These are phyloP conservation scores for Globisporangium irregulare DNA, from an alignment of 352 stramenopile species.

Conservation along the genomic window DNA sequence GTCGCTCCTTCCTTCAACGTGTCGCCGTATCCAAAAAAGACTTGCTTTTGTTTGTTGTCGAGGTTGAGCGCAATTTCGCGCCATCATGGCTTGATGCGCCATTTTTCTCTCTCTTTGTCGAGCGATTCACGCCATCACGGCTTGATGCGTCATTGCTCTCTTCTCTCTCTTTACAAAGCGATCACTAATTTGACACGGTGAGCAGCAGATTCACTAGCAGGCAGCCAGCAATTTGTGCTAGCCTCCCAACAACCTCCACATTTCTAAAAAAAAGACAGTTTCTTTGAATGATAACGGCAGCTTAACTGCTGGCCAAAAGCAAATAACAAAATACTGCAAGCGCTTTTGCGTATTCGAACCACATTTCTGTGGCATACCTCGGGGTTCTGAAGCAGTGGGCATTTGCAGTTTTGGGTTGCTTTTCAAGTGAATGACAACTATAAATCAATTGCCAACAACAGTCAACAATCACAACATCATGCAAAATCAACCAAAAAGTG, in stretches of 20 bases:
- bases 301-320: too few relatives aligned
- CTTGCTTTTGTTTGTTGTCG: background rate
- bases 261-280: background rate
- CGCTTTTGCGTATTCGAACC: too few relatives aligned
- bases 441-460: too few relatives aligned
- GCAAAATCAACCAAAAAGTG: background rate
- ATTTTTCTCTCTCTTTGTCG: too few relatives aligned
- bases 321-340: too few relatives aligned
- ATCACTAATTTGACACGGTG: background rate
- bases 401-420: too few relatives aligned
- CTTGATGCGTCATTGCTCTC: background rate
- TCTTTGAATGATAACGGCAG: background rate
- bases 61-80: background rate
- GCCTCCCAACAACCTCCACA: too few relatives aligned
- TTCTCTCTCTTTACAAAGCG: background rate
- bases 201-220: background rate
- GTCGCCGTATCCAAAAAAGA: background rate
- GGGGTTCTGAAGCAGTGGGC: too few relatives aligned
- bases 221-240: background rate
- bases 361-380: too few relatives aligned
- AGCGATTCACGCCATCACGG: background rate
- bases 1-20: background rate
- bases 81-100: too few relatives aligned
- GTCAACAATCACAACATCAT: background rate
- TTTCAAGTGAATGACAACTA: too few relatives aligned